Evolutionary conservation across 2,329 filamentous ascomycete species (phyloP), one percentile per base, ranked within the genome.

Genomic region (Aspergillus spinulosporus): DNA sequence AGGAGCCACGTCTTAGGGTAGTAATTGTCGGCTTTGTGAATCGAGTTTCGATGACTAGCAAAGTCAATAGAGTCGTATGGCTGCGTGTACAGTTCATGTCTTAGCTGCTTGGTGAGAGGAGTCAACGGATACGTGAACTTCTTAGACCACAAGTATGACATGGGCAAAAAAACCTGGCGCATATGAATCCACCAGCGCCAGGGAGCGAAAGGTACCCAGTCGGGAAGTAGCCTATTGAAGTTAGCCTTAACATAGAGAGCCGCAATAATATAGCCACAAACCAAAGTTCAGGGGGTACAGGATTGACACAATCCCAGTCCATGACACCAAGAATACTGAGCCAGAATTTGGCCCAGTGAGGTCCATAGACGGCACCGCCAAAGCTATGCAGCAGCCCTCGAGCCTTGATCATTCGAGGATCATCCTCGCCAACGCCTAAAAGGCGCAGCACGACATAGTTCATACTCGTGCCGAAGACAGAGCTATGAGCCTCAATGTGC

Each of bases 111-210:
- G 50, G 89, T 89, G 2, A 96, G 72, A 3, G 88, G 84, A 40
- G 89, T 93, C 63, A 89, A 81, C 12, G 90, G 88, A 62, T 88
- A 88, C 29, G 81, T 82, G 86, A 90, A 97, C 61, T 82, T 82
- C 77, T 88, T 91, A 0, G 92, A 96, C 78, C 89, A 96, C 42
- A 97, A 74, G 68, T 89, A 97, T 0, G 88, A 86, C 91, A 97
- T 97, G 4, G 92, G 88, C 48, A 96, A 72, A 67, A 93, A 96
- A n/a, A 99, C 92, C 74, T 89, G 86, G n/a, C 94, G 90, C 74
- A 97, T 97, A 67, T 99, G 94, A 66, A 97, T 90, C 93, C 92
- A 97, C 92, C 93, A 97, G 63, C 91, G 81, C 91, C 92, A 96
- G 0, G 93, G 93, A 4, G 91, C 86, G 68, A 96, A 82, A 0